Conservation (phyloP, 164 flowering plant genomes). For the Houttuynia cordata region DNA sequence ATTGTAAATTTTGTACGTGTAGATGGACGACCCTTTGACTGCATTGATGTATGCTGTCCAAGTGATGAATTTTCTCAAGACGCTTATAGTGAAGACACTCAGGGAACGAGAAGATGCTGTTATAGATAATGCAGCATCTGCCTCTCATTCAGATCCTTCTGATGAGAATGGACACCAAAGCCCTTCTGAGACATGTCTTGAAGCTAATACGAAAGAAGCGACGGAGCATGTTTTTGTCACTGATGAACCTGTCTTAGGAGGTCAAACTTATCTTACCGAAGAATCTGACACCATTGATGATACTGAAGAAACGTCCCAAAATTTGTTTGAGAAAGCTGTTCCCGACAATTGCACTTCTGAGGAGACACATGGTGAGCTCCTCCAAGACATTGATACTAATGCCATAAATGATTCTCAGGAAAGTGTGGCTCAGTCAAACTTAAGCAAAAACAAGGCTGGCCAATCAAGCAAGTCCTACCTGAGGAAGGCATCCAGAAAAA, state of each 20-base stretch:
- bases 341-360: slow-evolving; percentile 13
- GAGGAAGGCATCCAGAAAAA: slow-evolving; percentile 15
- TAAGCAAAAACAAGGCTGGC: slow-evolving; percentile 13
- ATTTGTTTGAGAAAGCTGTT: slow-evolving; percentile 12
- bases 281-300: slow-evolving; percentile 7
- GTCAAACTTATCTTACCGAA: slow-evolving; percentile 12
- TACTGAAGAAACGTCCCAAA: slow-evolving; percentile 8
- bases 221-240: slow-evolving; percentile 11
- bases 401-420: slow-evolving; percentile 3
- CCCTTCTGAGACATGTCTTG: slow-evolving; percentile 27
- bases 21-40: slow-evolving; percentile 88
- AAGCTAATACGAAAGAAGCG: slow-evolving; percentile 21
- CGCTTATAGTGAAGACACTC: slow-evolving; percentile 42
- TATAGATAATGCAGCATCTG: slow-evolving; percentile 20
- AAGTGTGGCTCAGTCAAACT: slow-evolving; percentile 4
- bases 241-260: slow-evolving; percentile 15
- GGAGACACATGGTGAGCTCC: slow-evolving; percentile 6
- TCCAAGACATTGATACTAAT: slow-evolving; percentile 1
- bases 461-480: slow-evolving; percentile 18
- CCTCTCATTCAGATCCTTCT: slow-evolving; percentile 31
- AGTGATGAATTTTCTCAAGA: slow-evolving; percentile 84
- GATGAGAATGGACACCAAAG: slow-evolving; percentile 45
- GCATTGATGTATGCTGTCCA: slow-evolving; percentile 87
- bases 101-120: slow-evolving; percentile 47
- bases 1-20: slow-evolving; percentile 11